Conservation (phyloP, 208 protist species). For the Acanthamoeba royreba region DNA sequence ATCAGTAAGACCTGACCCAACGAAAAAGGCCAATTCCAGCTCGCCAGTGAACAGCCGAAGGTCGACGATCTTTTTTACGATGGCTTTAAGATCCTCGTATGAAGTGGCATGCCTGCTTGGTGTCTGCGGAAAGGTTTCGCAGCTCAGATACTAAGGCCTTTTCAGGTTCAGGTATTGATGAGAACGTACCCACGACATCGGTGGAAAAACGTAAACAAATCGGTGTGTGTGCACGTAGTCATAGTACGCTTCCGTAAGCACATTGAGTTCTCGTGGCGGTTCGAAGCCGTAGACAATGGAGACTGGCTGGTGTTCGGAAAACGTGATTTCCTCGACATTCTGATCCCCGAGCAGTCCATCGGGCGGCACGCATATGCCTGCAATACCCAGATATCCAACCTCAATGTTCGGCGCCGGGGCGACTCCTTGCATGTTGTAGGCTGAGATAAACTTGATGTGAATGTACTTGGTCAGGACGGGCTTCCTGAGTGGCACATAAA, state of each 20-base stretch:
- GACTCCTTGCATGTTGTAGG: not conserved
- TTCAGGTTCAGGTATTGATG: too few relatives aligned
- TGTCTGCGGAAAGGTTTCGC: not conserved
- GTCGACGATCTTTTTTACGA: not conserved
- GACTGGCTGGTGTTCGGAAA: not conserved
- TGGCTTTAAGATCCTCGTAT: not conserved
- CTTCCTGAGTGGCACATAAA: not conserved
- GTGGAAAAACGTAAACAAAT: not conserved
- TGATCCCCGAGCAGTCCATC: not conserved
- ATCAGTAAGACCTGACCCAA: not conserved
- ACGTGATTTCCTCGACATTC: not conserved
- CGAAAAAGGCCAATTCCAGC: not conserved
- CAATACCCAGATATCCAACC: not conserved
- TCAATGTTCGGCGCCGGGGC: not conserved
- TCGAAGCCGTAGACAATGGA: not conserved
- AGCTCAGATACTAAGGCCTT: too few relatives aligned
- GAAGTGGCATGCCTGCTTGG: not conserved
- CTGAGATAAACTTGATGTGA: not conserved
- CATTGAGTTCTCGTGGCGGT: not conserved
- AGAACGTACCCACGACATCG: not conserved
- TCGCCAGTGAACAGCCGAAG: not conserved
- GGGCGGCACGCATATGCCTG: not conserved
- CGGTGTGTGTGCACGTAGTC: not conserved
- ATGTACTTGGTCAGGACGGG: not conserved
- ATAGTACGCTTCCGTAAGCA: not conserved